Conservation (phyloP, 345 rosid genomes). For the Salix brachista region DNA sequence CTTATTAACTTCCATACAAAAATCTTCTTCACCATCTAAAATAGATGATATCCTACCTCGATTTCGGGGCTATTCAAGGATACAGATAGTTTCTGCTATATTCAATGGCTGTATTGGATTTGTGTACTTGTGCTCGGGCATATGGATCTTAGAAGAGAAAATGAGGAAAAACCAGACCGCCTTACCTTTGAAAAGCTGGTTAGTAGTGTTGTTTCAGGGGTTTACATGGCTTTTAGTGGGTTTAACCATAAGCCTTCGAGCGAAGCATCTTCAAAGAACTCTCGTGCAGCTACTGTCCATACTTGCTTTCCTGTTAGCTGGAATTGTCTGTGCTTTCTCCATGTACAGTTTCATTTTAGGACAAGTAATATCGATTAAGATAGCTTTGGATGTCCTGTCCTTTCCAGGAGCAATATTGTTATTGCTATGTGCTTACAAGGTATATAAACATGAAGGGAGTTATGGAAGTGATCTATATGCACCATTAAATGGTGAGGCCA, state of each 20-base stretch:
- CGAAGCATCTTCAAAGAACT: constrained; percentile 28
- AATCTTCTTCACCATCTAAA: constrained; percentile 39
- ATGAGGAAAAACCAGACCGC: constrained; percentile 31
- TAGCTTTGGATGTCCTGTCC: constrained; percentile 45
- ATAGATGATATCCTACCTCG: constrained; percentile 13
- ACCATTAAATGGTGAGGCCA: constrained; percentile 48
- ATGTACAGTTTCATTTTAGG: constrained; percentile 32
- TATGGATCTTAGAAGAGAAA: constrained; percentile 57
- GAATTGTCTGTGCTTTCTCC: constrained; percentile 41
- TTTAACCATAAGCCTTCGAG: constrained; percentile 42
- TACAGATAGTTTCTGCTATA: constrained; percentile 46
- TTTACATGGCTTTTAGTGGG: constrained; percentile 58
- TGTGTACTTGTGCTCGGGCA: constrained; percentile 47
- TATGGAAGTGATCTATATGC: constrained; percentile 40
- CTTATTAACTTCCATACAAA: constrained; percentile 40
- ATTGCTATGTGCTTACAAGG: constrained; percentile 50
- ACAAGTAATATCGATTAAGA: constrained; percentile 18
- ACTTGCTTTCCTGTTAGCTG: constrained; percentile 48
- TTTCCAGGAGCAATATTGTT: constrained; percentile 58
- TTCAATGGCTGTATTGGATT: constrained; percentile 62
- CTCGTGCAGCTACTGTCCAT: constrained; percentile 45
- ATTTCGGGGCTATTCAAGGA: constrained; percentile 25
- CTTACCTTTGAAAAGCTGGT: constrained; percentile 51
- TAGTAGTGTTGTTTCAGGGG: constrained; percentile 51
- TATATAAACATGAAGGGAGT: constrained; percentile 22